Base-by-base conservation (phyloP, 345 rosid genomes). In the Aethionema arabicum region DNA sequence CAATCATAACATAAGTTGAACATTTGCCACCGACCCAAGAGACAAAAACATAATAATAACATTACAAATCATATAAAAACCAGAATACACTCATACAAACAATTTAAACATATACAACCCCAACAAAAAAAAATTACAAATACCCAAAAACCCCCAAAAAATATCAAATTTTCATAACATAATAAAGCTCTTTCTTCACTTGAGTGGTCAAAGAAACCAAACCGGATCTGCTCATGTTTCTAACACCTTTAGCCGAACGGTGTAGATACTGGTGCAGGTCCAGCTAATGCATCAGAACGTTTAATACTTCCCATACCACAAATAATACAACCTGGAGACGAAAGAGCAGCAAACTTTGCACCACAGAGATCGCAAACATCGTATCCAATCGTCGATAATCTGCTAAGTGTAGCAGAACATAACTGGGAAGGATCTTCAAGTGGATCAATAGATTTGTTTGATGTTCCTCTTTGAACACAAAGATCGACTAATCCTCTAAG, bases 281-380 rank as follows among this genome's bases (percentile, higher is more conserved):
- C 99, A 11, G 86, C 70, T 11, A 86, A 72, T 11, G 97, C 95
- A 65, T 93, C 99, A 29, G 99, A 93, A 48, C 99, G 78, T 76
- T 87, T 86, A 32, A 93, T 85, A 50, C 87, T 84, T 74, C 99
- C 99, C 99, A 93, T 90, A 46, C 99, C 99, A 57, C 99, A 93
- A 15, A 87, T 87, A 44, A 93, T 83, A 83, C 99, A 93, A 42
- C 95, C 99, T 5, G 97, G 95, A 0, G 97, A 36, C 3, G 96
- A 82, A 36, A 87, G 79, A 7, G 99, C 99, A 0, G 99, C 89
- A 69, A 90, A 93, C 70, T 90, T 93, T 33, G 96, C 88, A 7
- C 97, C 95, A 66, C 99, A 90, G 30, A 87, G 85, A 83, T 90
- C 99, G 3, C 97, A 93, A 35, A 90, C 96, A 70, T 90, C 99